Evolutionary conservation across 768 basidiomycete genomes (phyloP).

Genomic region (Phylloporus sp.): DNA sequence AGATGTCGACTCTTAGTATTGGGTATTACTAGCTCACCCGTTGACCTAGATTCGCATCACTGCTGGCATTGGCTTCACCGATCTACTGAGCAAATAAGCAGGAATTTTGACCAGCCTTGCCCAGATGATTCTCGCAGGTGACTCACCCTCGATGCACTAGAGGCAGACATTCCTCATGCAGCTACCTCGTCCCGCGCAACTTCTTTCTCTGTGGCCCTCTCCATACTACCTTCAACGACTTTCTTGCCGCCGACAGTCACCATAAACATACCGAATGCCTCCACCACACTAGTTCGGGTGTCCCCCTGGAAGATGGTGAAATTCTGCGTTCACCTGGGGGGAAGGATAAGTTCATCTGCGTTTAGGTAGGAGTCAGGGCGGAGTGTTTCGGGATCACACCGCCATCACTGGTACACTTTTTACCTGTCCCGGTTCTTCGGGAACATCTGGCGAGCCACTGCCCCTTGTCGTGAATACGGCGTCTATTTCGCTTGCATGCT

Average conservation of each 20-base stretch:
- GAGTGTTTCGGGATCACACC: slow-evolving; percentile 45
- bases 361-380: slow-evolving; percentile 42
- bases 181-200: slow-evolving; percentile 5
- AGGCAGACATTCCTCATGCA: background rate
- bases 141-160: slow-evolving; percentile 12
- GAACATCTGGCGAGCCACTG: slow-evolving; percentile 4
- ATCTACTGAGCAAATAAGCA: slow-evolving; percentile 36
- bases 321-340: slow-evolving; percentile 37
- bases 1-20: no score
- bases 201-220: slow-evolving; percentile 14
- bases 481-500: slow-evolving; percentile 49
- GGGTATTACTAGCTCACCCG: background rate
- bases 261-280: slow-evolving; percentile 9
- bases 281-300: slow-evolving; percentile 41
- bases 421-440: slow-evolving; percentile 23
- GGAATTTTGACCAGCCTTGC: slow-evolving; percentile 27
- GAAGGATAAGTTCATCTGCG: slow-evolving; percentile 36
- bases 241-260: slow-evolving; percentile 16
- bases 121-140: slow-evolving; percentile 27
- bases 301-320: slow-evolving; percentile 34
- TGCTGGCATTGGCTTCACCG: slow-evolving; percentile 41
- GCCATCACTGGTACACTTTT: slow-evolving; percentile 43
- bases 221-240: slow-evolving; percentile 15
- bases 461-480: slow-evolving; percentile 46
- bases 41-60: slow-evolving; percentile 39